Conservation (phyloP, 768 basidiomycete genomes). For the Nidula microcarpa region DNA sequence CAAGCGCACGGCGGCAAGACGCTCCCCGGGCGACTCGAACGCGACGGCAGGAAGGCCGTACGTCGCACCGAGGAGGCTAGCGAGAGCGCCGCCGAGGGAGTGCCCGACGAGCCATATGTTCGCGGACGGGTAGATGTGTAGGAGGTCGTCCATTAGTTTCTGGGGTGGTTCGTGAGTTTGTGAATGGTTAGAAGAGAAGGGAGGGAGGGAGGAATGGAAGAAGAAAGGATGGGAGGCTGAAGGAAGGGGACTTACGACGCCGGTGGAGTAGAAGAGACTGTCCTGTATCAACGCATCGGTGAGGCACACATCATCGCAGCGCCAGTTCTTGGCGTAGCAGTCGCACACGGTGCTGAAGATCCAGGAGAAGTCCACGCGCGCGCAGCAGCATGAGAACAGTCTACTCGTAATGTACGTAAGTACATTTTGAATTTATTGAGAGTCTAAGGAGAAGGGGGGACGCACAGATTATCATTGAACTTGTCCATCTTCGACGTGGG, state of each 20-base stretch:
- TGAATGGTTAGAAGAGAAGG: no score
- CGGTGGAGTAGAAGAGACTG: conserved; percentile 88
- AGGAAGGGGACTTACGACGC: no score
- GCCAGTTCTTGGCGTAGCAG: conserved; percentile 70
- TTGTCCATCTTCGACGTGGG: conserved; percentile 90
- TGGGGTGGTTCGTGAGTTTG: no score
- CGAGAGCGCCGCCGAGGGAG: conserved; percentile 87
- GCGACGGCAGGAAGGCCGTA: conserved; percentile 90
- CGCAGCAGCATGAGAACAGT: conserved; percentile 92
- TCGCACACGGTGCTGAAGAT: conserved; percentile 81
- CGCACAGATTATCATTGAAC: conserved; percentile 80
- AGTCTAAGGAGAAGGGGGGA: background rate
- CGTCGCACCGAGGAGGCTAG: conserved; percentile 84
- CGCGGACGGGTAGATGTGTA: conserved; percentile 75
- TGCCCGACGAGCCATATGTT: conserved; percentile 90
- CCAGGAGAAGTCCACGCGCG: conserved; percentile 86
- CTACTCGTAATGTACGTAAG: conserved; percentile 11
- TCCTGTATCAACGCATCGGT: conserved; percentile 82
- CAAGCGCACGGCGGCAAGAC: conserved; percentile 70
- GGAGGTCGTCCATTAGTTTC: conserved; percentile 85
- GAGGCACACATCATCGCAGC: conserved; percentile 80
- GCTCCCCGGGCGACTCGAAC: conserved; percentile 84
- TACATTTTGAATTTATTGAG: background rate
- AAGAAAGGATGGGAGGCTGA: no score
- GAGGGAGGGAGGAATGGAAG: no score